A percentile compares a stretch with the other conserved stretches of the same genome.
These are phyloP conservation scores for Polysphondylium violaceum DNA, from an alignment of 78 protist species.

Conservation along the genomic window DNA sequence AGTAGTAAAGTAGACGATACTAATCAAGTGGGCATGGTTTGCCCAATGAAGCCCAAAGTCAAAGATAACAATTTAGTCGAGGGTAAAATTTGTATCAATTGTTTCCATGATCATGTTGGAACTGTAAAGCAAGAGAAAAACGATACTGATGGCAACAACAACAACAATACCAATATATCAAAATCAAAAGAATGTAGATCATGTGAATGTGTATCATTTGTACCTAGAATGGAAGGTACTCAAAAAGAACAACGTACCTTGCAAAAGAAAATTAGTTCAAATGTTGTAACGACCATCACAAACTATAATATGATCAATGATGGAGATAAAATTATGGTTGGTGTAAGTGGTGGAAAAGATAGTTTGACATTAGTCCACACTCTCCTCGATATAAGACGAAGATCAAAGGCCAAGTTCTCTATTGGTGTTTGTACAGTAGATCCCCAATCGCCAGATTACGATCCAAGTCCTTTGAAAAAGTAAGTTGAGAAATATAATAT, in stretches of 20 bases:
- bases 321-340: slow-evolving; percentile 87
- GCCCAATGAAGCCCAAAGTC: slow-evolving; percentile 20
- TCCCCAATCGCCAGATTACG: slow-evolving; percentile 90
- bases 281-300: slow-evolving; percentile 55
- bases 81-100: slow-evolving; percentile 43
- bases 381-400: slow-evolving; percentile 25
- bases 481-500: slow-evolving; percentile 76
- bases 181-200: slow-evolving; percentile 45
- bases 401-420: slow-evolving; percentile 69
- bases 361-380: slow-evolving; percentile 84
- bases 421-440: slow-evolving; percentile 91
- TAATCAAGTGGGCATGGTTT: neutral
- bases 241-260: slow-evolving; percentile 24
- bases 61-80: neutral
- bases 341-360: slow-evolving; percentile 93
- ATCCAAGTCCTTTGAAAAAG: slow-evolving; percentile 88
- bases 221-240: slow-evolving; percentile 48
- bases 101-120: slow-evolving; percentile 32
- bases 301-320: slow-evolving; percentile 83
- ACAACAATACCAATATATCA: neutral
- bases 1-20: neutral
- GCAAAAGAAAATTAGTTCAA: slow-evolving; percentile 20
- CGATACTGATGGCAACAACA: neutral
- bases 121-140: neutral
- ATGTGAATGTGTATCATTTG: slow-evolving; percentile 46